These are phyloP conservation scores for Xylariales sp. DNA, from an alignment of 2,329 filamentous ascomycete genomes.

Conservation along the genomic window DNA sequence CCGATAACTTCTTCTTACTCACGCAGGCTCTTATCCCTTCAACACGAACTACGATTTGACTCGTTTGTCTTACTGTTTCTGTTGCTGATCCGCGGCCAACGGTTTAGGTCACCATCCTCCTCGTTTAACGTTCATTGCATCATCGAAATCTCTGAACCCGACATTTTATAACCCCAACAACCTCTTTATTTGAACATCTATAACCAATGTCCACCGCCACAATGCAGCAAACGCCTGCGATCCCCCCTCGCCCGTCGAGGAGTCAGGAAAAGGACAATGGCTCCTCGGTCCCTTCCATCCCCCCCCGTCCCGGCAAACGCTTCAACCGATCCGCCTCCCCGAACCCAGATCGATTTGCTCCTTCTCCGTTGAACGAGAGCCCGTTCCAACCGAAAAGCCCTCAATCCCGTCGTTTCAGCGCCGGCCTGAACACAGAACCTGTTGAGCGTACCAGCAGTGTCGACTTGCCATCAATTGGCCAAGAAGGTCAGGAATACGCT, in stretches of 20 bases:
- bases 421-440: conserved; percentile 1
- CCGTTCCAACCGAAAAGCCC: conserved; percentile 45
- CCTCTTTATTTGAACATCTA: not conserved
- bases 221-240: conserved; percentile 43
- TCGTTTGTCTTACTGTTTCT: too few species aligned
- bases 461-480: conserved; percentile 75
- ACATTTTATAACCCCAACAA: conserved; percentile 6
- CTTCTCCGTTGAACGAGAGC: conserved; percentile 77
- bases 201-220: conserved; percentile 31
- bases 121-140: conserved; percentile 8
- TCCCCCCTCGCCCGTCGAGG: conserved; percentile 54
- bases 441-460: conserved; percentile 69
- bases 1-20: not conserved
- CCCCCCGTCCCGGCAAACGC: conserved; percentile 67
- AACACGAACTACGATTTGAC: too few species aligned
- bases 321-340: conserved; percentile 74
- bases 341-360: conserved; percentile 72
- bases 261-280: conserved; percentile 41
- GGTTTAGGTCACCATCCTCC: conserved; percentile 6
- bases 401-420: conserved; percentile 28
- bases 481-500: conserved; percentile 87
- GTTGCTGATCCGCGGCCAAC: not conserved
- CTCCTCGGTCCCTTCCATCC: conserved; percentile 59
- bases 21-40: not conserved
- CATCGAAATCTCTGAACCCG: conserved; percentile 9